phyloP scores from a whole-genome alignment of 2,329 filamentous ascomycete species.

The Fusarium sp. region DNA sequence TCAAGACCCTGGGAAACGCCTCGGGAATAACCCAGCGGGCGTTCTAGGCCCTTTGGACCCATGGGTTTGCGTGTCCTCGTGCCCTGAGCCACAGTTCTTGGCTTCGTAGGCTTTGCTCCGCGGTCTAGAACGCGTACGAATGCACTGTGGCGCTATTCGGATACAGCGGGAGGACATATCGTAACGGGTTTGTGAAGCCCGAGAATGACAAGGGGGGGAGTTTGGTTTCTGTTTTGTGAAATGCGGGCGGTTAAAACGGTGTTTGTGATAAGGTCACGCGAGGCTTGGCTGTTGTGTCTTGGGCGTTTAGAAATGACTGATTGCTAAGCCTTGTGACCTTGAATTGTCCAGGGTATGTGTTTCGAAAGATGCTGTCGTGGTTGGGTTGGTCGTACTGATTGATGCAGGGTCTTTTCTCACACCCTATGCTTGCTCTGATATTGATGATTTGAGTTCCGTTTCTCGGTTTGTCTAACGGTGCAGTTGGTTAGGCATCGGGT shows the following conservation, averaged over 20 bases:
- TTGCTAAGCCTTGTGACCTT: slow-evolving; percentile 22
- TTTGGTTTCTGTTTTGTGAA: neutral
- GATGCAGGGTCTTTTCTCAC: neutral
- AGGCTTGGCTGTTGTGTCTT: slow-evolving; percentile 8
- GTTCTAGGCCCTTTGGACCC: slow-evolving; percentile 19
- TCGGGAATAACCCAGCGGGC: slow-evolving; percentile 42
- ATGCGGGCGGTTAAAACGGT: neutral
- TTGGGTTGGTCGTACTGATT: neutral
- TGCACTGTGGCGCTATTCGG: slow-evolving; percentile 31
- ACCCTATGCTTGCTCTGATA: neutral
- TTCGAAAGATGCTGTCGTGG: slow-evolving; percentile 1
- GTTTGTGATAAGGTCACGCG: slow-evolving; percentile 23
- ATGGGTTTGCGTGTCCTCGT: slow-evolving; percentile 34
- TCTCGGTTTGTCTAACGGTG: neutral
- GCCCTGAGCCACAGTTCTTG: slow-evolving; percentile 41
- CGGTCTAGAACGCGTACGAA: slow-evolving; percentile 31
- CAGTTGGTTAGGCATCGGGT: neutral
- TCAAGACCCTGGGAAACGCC: slow-evolving; percentile 32
- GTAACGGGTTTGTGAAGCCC: slow-evolving; percentile 27
- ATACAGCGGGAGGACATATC: slow-evolving; percentile 24
- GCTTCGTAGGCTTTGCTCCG: neutral
- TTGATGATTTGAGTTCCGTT: neutral
- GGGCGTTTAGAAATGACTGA: slow-evolving; percentile 11
- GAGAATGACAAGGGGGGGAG: slow-evolving; percentile 8
- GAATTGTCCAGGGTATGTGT: slow-evolving; percentile 15